Evolutionary conservation across 257 asterid species (phyloP), one percentile per base, ranked within the genome.

Genomic region (Euphrasia confusa): DNA sequence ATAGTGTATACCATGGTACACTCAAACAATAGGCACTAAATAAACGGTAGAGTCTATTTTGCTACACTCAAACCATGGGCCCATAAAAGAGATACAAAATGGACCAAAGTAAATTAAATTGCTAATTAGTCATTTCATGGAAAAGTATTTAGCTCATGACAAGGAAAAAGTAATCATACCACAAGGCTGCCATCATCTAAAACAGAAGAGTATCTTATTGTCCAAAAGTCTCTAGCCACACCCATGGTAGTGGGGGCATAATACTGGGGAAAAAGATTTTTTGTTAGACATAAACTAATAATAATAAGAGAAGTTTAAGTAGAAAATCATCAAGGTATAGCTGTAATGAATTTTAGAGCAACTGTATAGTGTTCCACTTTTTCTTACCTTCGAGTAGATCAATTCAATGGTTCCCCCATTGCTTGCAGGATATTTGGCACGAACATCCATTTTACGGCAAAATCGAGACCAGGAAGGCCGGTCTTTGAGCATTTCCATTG

Each of bases 241-340:
- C 80, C 84, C 75, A 81, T 35, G 66, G 66, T 78, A 24, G 82
- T 81, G 35, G 82, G 78, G 74, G 82, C 82, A 71, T 81, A 75
- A 60, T 59, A 68, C 87, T 81, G 68, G 3, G 55, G 55, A 49
- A 49, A 49, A 55, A 58, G 58, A 45, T 55, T 55, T 55, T 49
- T 50, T 17, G 35, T 33, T 56, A n/a, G 40, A 48, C 18, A 57
- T 21, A 44, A 54, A 45, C 24, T 11, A 39, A 26, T 39, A 15
- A 13, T 33, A 57, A 39, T 3, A 64, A 58, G 33, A 26, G 58
- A 52, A 53, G 64, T 45, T 35, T 60, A 10, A 45, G 30, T 40
- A 59, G 21, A 39, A 15, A 61, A 8, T 32, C 71, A 42, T 61
- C 66, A 37, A 65, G 67, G 21, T 57, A 67, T 57, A 55, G 9